phyloP scores from a whole-genome alignment of 805 yeast genomes.

The Candida bentonensis region DNA sequence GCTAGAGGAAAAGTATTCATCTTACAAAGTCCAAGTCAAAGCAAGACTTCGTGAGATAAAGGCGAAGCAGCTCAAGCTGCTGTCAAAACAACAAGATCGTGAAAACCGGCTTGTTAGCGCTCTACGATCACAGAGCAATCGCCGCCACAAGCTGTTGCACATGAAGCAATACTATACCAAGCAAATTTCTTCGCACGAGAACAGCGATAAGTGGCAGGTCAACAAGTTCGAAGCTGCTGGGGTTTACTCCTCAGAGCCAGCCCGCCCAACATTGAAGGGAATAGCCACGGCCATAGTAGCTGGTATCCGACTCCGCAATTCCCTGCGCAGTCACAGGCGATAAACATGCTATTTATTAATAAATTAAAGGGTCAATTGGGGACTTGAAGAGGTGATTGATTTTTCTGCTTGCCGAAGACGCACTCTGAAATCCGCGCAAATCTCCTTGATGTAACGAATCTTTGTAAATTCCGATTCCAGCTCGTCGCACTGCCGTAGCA shows the following conservation, averaged over 20 bases:
- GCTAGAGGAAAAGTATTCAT: not conserved
- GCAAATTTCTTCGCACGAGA: not conserved
- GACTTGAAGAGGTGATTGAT: not conserved
- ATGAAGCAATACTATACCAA: not conserved
- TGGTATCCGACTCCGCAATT: conserved; percentile 14
- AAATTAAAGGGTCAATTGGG: too few relatives aligned
- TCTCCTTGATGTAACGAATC: conserved; percentile 35
- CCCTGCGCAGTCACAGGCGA: not conserved
- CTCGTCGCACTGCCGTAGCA: conserved; percentile 30
- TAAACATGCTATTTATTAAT: not conserved
- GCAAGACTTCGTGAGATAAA: not conserved
- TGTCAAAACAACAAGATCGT: not conserved
- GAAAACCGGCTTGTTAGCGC: not conserved
- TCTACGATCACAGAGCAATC: not conserved
- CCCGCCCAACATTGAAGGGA: conserved; percentile 9
- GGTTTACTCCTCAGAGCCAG: not conserved
- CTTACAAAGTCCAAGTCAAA: not conserved
- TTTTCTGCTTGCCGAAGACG: conserved; percentile 26
- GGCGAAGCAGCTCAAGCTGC: not conserved
- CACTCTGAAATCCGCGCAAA: conserved; percentile 28
- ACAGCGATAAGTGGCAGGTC: not conserved
- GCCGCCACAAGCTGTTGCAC: not conserved
- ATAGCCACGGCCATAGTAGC: conserved; percentile 19
- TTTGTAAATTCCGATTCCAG: conserved; percentile 39
- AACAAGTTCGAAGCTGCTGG: not conserved